phyloP scores from a whole-genome alignment of 805 yeast species.

The Ogataea methanolica region DNA sequence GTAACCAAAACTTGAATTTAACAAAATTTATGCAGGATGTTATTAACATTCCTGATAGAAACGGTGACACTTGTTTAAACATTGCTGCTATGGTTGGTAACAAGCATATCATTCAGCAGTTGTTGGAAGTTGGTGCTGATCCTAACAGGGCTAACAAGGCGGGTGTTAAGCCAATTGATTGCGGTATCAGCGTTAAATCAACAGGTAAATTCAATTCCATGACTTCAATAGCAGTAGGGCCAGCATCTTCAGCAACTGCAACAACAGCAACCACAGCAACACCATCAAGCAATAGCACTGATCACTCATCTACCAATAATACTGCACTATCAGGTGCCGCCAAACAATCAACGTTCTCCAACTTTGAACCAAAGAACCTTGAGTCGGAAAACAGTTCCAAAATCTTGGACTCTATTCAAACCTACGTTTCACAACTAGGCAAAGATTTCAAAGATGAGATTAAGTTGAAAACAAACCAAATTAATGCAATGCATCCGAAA shows the following conservation, averaged over 20 bases:
- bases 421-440: slow-evolving; percentile 48
- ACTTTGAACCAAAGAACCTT: too few species aligned
- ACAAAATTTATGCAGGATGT: slow-evolving; percentile 61
- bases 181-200: slow-evolving; percentile 54
- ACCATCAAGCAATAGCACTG: background rate
- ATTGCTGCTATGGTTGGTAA: slow-evolving; percentile 89
- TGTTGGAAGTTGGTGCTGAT: slow-evolving; percentile 87
- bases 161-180: slow-evolving; percentile 83
- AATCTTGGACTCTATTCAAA: slow-evolving; percentile 47
- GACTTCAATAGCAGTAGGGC: background rate
- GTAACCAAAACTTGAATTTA: slow-evolving; percentile 41
- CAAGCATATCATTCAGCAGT: slow-evolving; percentile 70
- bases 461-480: slow-evolving; percentile 43
- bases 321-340: background rate
- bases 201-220: background rate
- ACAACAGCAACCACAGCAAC: background rate
- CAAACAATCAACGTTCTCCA: background rate
- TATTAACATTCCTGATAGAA: slow-evolving; percentile 83
- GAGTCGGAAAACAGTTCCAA: slow-evolving; percentile 30
- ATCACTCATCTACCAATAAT: background rate
- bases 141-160: slow-evolving; percentile 73
- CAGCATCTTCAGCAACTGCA: background rate
- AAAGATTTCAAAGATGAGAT: slow-evolving; percentile 57
- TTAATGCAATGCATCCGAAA: slow-evolving; percentile 49
- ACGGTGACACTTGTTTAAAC: slow-evolving; percentile 93